Percentiles rank a stretch among this genome's conserved stretches.
phyloP scores from a whole-genome alignment of 768 basidiomycete genomes.

The Chalciporus chontae region DNA sequence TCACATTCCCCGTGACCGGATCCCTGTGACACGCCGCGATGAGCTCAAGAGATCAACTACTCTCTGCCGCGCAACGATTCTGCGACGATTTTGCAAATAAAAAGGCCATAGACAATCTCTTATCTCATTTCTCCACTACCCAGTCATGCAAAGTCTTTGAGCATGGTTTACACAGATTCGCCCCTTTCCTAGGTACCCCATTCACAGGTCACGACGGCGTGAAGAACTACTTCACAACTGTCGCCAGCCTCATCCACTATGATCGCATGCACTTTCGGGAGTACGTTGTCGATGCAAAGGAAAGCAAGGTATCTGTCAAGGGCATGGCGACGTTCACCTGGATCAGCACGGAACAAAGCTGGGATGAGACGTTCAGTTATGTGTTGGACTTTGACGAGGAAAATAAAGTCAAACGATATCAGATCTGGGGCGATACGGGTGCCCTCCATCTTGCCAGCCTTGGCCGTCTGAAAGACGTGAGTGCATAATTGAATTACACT shows the following conservation, averaged over 20 bases:
- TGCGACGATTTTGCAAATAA: conserved; percentile 51
- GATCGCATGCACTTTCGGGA: conserved; percentile 52
- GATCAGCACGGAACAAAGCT: conserved; percentile 47
- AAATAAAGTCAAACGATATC: conserved; percentile 52
- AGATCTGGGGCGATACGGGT: conserved; percentile 69
- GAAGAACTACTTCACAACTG: conserved; percentile 46
- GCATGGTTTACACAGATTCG: conserved; percentile 50
- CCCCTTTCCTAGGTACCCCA: conserved; percentile 56
- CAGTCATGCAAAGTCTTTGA: conserved; percentile 46
- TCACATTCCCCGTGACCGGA: too few relatives aligned
- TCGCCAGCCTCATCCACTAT: conserved; percentile 45
- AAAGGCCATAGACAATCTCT: conserved; percentile 37
- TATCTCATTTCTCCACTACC: conserved; percentile 49
- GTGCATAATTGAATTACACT: not conserved
- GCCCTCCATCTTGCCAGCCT: conserved; percentile 57
- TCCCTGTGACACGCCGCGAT: too few relatives aligned
- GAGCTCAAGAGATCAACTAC: conserved; percentile 28
- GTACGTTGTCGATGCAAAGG: conserved; percentile 51
- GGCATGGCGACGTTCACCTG: conserved; percentile 57
- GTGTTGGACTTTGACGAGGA: conserved; percentile 58
- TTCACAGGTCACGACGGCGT: conserved; percentile 46
- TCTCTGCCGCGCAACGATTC: conserved; percentile 48
- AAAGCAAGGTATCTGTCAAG: conserved; percentile 49
- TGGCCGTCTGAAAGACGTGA: conserved; percentile 37
- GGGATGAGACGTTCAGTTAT: conserved; percentile 62